These are phyloP conservation scores for Nemophila menziesii DNA, from an alignment of 257 asterid species.

Conservation along the genomic window DNA sequence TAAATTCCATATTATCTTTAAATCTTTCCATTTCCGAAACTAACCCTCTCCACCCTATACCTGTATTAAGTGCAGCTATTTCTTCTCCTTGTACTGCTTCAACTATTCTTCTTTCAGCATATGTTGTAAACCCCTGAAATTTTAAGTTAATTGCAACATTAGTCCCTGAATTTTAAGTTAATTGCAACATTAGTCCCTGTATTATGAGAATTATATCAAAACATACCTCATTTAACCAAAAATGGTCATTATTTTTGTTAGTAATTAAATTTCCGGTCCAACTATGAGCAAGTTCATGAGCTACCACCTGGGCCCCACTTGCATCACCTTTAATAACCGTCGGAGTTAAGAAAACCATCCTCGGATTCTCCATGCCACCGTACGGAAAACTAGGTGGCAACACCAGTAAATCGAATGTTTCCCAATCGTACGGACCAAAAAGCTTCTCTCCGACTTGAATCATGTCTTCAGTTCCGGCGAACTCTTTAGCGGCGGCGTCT, in stretches of 20 bases:
- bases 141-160: too few species aligned
- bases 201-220: neutral
- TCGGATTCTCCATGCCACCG: slow-evolving; percentile 97
- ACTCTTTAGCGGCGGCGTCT: slow-evolving; percentile 76
- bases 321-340: slow-evolving; percentile 91
- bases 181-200: too few species aligned
- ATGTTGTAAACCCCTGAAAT: slow-evolving; percentile 80
- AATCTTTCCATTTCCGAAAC: slow-evolving; percentile 66
- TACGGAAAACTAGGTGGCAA: slow-evolving; percentile 95
- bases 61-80: slow-evolving; percentile 52
- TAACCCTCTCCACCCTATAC: slow-evolving; percentile 87
- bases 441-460: slow-evolving; percentile 74
- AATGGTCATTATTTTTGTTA: slow-evolving; percentile 86
- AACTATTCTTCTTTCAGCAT: slow-evolving; percentile 87
- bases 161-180: too few species aligned
- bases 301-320: slow-evolving; percentile 79
- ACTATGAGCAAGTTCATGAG: slow-evolving; percentile 98
- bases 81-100: slow-evolving; percentile 93
- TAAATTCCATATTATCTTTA: slow-evolving; percentile 77
- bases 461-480: slow-evolving; percentile 87
- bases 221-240: slow-evolving; percentile 98
- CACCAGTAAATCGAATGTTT: slow-evolving; percentile 89
- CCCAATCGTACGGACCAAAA: slow-evolving; percentile 93
- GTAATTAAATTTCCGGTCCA: slow-evolving; percentile 98
- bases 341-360: slow-evolving; percentile 90